Base-by-base conservation (phyloP, 2,329 filamentous ascomycete genomes). In the Pseudogymnoascus sp. region DNA sequence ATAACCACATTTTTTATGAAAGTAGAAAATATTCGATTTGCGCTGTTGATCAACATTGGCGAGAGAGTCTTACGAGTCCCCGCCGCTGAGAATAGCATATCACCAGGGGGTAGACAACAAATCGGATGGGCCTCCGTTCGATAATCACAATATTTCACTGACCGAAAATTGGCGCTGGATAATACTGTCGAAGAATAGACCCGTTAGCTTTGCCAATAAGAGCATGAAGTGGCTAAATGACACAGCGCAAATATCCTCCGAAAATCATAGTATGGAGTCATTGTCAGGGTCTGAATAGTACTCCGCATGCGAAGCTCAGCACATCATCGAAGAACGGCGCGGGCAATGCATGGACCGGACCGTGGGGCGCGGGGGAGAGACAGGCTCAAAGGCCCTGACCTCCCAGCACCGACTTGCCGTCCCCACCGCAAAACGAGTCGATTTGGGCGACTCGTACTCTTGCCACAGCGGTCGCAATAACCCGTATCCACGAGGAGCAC, bases 321-420 rank as follows among this genome's bases (percentile, higher is more conserved):
- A 33, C 26, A 55, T 55, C n/a, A 33, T 55, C 49, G 49, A 55
- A 33, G n/a, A 12, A 19, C 26, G 10, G 49, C 29, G 49, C n/a
- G 49, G 49, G 6, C 26, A 55, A 55, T 33, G 16, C 29, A 12
- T 55, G 29, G 29, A 55, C 29, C 49, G 16, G 49, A 33, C 49
- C 49, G 49, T 35, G 35, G 49, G 49, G 49, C n/a, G 49, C 49
- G 49, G 49, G 45, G 49, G 49, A 55, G 49, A 55, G 49, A 55
- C 49, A 21, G 49, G 29, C 49, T 55, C 49, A 33, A 33, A 55
- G 49, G 49, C 49, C 49, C 49, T 55, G 49, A 33, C 7, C 21
- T 26, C 21, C 41, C 21, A 45, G 5, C 11, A 26, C 12, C 49
- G 49, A 55, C 49, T 55, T 35, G 21, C 49, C 29, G 19, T 12